Conservation (phyloP, 2,329 filamentous ascomycete species). For the Pestalotiopsis sp. region DNA sequence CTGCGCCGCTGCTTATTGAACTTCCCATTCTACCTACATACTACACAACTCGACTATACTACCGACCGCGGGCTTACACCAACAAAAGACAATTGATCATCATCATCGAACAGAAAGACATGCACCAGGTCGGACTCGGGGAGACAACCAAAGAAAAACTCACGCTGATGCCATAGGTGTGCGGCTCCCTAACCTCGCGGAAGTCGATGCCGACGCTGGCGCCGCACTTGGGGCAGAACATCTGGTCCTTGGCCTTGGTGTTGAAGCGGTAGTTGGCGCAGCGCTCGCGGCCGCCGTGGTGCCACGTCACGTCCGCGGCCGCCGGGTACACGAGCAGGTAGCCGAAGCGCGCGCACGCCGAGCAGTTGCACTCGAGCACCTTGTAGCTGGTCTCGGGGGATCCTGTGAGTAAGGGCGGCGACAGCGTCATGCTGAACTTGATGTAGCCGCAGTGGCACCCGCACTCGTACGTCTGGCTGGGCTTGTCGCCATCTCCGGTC, state of each 20-base stretch:
- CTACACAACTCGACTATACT: too few species aligned
- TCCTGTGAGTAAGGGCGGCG: constrained; percentile 43
- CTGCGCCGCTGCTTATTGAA: too few species aligned
- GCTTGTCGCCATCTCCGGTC: constrained; percentile 14
- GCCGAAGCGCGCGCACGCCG: constrained; percentile 52
- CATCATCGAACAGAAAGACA: not conserved
- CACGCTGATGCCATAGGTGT: constrained; percentile 47
- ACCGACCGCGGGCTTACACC: too few species aligned
- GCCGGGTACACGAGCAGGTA: constrained; percentile 51
- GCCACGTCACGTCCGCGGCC: constrained; percentile 43
- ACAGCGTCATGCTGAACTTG: constrained; percentile 48
- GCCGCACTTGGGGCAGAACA: constrained; percentile 52
- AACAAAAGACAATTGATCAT: too few species aligned
- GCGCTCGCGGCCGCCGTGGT: constrained; percentile 39
- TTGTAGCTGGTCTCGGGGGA: constrained; percentile 34
- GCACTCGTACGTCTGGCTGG: constrained; percentile 45
- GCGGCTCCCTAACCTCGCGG: constrained; percentile 25
- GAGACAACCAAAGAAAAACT: constrained; percentile 19
- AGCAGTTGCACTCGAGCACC: constrained; percentile 56
- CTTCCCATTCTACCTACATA: too few species aligned
- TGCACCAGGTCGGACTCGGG: not conserved
- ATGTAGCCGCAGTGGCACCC: constrained; percentile 58
- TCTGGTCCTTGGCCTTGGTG: constrained; percentile 48
- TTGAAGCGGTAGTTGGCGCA: constrained; percentile 47
- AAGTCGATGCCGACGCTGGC: constrained; percentile 51